A percentile compares a stretch with the other conserved stretches of the same genome.
Evolutionary conservation across 1,284 basidiomycete genomes (phyloP).

Genomic region (Cryptococcus sp.): DNA sequence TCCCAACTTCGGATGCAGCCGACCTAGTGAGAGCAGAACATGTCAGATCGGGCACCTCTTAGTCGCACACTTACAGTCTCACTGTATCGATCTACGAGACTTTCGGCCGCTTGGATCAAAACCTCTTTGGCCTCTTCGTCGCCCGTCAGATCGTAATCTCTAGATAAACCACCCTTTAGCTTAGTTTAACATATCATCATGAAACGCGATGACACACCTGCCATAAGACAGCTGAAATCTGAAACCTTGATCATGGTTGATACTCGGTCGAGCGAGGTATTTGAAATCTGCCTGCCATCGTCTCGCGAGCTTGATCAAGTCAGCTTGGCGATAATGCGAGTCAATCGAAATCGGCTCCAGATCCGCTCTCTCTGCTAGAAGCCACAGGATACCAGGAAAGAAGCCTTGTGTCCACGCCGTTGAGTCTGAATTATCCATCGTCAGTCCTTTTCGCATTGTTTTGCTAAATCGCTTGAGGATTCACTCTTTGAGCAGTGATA

Average conservation of each 20-base stretch:
- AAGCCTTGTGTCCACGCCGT: slow-evolving; percentile 44
- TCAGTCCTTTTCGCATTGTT: neutral
- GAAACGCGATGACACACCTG: slow-evolving; percentile 19
- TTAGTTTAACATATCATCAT: neutral
- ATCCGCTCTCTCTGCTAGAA: slow-evolving; percentile 31
- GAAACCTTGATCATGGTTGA: slow-evolving; percentile 48
- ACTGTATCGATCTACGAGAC: slow-evolving; percentile 38
- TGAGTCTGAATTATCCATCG: slow-evolving; percentile 16
- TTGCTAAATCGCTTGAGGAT: neutral
- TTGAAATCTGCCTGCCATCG: slow-evolving; percentile 37
- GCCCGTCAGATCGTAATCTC: slow-evolving; percentile 36
- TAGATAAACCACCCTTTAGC: neutral
- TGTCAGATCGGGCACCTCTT: neutral
- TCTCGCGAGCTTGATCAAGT: slow-evolving; percentile 31
- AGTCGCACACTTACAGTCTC: slow-evolving; percentile 19
- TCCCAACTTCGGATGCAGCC: slow-evolving; percentile 45
- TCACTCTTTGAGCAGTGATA: slow-evolving; percentile 32
- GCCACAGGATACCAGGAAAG: slow-evolving; percentile 45
- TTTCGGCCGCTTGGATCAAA: slow-evolving; percentile 41
- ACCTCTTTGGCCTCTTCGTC: slow-evolving; percentile 30
- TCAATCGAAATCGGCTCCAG: slow-evolving; percentile 26
- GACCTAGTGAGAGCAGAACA: slow-evolving; percentile 13
- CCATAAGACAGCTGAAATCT: slow-evolving; percentile 43
- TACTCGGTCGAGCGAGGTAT: slow-evolving; percentile 23
- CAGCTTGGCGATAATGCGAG: slow-evolving; percentile 23